Evolutionary conservation across 768 basidiomycete genomes (phyloP).

Genomic region (Kwoniella dejecticola): DNA sequence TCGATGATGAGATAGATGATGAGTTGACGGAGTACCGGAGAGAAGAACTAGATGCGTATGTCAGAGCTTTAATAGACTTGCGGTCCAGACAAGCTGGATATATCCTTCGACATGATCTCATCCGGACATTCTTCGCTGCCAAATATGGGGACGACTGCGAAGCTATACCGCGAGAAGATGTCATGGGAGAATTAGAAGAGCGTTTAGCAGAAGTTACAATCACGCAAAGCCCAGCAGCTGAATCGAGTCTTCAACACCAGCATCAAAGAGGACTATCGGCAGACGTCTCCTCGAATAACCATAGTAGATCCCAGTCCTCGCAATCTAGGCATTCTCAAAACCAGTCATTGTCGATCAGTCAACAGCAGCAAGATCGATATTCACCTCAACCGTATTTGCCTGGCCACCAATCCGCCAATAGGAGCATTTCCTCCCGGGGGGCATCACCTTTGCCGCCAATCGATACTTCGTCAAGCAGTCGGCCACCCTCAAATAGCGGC

Average conservation of each 20-base stretch:
- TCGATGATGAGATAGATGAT: slow-evolving; percentile 73
- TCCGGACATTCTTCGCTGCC: slow-evolving; percentile 78
- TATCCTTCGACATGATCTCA: slow-evolving; percentile 75
- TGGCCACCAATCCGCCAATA: slow-evolving; percentile 17
- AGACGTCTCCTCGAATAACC: background rate
- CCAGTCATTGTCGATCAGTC: background rate
- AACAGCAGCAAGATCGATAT: slow-evolving; percentile 9
- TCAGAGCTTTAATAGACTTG: slow-evolving; percentile 75
- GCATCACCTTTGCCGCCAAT: slow-evolving; percentile 39
- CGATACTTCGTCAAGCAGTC: slow-evolving; percentile 20
- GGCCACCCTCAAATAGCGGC: slow-evolving; percentile 7
- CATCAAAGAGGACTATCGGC: slow-evolving; percentile 16
- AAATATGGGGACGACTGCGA: slow-evolving; percentile 84
- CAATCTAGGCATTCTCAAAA: slow-evolving; percentile 28
- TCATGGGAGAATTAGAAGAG: slow-evolving; percentile 55
- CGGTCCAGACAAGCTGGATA: slow-evolving; percentile 68
- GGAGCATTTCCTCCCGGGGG: slow-evolving; percentile 25
- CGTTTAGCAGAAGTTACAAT: slow-evolving; percentile 36
- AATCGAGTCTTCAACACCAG: too few relatives aligned
- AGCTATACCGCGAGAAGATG: slow-evolving; percentile 61
- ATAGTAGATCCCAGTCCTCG: slow-evolving; percentile 29
- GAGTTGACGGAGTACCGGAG: slow-evolving; percentile 74
- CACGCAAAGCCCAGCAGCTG: background rate
- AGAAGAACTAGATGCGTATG: slow-evolving; percentile 84
- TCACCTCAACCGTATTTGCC: slow-evolving; percentile 19